Evolutionary conservation across 225 moss, liverwort and hornwort genomes (phyloP).

Genomic region (Ulota crispa): DNA sequence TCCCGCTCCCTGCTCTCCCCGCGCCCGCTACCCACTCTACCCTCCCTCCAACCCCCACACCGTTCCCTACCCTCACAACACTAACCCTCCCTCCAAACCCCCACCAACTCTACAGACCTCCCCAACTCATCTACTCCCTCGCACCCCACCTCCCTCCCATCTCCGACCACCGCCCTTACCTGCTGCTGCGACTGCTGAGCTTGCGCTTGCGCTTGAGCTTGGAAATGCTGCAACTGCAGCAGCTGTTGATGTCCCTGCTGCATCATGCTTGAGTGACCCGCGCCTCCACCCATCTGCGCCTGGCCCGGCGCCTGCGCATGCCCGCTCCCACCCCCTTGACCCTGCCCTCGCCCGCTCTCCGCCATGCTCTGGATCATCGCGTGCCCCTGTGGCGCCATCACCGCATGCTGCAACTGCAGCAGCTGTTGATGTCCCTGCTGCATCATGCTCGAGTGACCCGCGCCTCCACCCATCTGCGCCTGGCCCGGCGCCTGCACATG

Average conservation of each 20-base stretch:
- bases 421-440: constrained; percentile 52
- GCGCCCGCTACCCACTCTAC: neutral
- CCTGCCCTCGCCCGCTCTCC: constrained; percentile 48
- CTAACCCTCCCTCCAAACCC: neutral
- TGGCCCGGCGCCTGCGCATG: constrained; percentile 35
- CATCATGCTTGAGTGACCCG: constrained; percentile 35
- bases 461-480: constrained; percentile 41
- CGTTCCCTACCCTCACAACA: neutral
- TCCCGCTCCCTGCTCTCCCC: neutral
- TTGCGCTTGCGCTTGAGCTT: constrained; percentile 26
- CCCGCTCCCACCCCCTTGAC: constrained; percentile 34
- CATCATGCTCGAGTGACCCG: constrained; percentile 35
- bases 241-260: constrained; percentile 52
- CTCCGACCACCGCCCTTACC: neutral
- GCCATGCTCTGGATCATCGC: constrained; percentile 73
- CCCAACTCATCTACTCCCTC: neutral
- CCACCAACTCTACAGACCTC: too few species aligned
- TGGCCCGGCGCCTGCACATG: constrained; percentile 35
- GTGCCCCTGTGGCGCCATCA: constrained; percentile 94
- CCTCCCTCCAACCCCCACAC: neutral
- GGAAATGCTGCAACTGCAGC: constrained; percentile 45
- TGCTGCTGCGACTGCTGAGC: constrained; percentile 41
- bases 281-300: constrained; percentile 41
- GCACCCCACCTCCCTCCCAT: neutral
- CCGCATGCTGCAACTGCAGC: constrained; percentile 48